These are phyloP conservation scores for Spinacia oleracea DNA, from an alignment of 179 eudicot species.

Conservation along the genomic window DNA sequence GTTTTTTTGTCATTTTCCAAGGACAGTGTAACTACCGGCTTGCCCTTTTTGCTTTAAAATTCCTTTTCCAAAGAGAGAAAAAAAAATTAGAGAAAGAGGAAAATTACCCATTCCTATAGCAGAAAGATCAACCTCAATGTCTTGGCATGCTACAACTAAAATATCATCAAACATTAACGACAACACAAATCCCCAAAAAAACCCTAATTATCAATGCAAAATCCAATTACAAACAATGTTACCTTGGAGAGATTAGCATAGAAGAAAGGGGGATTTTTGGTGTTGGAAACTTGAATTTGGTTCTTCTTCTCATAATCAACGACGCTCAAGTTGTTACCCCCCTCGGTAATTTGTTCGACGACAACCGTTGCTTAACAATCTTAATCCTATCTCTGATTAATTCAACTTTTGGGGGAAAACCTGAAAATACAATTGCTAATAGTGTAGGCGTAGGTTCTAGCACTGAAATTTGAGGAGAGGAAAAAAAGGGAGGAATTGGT, in stretches of 20 bases:
- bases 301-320: conserved; percentile 58
- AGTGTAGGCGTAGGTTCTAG: background rate
- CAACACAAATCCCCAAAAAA: background rate
- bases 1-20: no score
- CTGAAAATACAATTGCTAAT: background rate
- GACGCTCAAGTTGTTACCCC: conserved; percentile 53
- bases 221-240: background rate
- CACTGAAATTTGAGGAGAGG: background rate
- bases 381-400: conserved; percentile 9
- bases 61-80: no score
- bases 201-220: background rate
- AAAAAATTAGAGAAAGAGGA: background rate
- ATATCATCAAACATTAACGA: conserved; percentile 8
- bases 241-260: conserved; percentile 39
- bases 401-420: background rate
- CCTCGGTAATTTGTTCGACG: conserved; percentile 58
- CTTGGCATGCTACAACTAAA: conserved; percentile 53
- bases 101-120: conserved; percentile 66
- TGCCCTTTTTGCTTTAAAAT: no score
- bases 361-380: conserved; percentile 25
- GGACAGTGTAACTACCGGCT: no score
- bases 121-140: conserved; percentile 63
- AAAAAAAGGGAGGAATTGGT: background rate
- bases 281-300: conserved; percentile 82
- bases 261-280: conserved; percentile 36